Evolutionary conservation across 108 stramenopile genomes (phyloP).

Genomic region (Fragilariopsis cylindrus): DNA sequence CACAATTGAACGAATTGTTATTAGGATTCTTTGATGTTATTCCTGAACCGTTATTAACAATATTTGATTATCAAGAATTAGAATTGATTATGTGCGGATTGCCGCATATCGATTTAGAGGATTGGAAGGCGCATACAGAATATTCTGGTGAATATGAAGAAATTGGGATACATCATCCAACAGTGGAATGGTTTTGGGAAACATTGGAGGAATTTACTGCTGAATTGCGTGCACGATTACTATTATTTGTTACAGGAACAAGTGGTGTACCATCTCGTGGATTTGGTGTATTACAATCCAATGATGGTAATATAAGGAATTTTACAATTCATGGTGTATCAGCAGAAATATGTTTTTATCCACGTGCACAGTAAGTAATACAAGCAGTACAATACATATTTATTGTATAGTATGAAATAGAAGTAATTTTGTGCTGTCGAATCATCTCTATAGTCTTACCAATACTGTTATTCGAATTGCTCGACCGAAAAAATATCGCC

Average conservation of each 20-base stretch:
- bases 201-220: constrained; percentile 86
- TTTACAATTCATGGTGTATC: constrained; percentile 93
- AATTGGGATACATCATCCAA: constrained; percentile 51
- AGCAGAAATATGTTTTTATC: constrained; percentile 63
- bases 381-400: constrained; percentile 27
- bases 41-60: constrained; percentile 91
- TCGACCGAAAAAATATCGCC: too few species aligned
- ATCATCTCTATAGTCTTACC: too few species aligned
- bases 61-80: constrained; percentile 97
- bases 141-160: constrained; percentile 80
- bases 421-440: too few species aligned
- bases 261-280: constrained; percentile 94
- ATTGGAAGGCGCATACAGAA: constrained; percentile 88
- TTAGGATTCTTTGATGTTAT: constrained; percentile 96
- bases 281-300: constrained; percentile 92
- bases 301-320: constrained; percentile 91
- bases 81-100: constrained; percentile 97
- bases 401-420: neutral
- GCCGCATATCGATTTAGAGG: constrained; percentile 92
- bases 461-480: too few species aligned
- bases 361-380: constrained; percentile 68
- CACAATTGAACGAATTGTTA: constrained; percentile 86
- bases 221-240: constrained; percentile 90
- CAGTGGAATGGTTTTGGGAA: constrained; percentile 96
- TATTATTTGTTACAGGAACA: constrained; percentile 97